Evolutionary conservation across 192 early-diverging fungal species (phyloP).

Genomic region (Helicostylum pulchrum): DNA sequence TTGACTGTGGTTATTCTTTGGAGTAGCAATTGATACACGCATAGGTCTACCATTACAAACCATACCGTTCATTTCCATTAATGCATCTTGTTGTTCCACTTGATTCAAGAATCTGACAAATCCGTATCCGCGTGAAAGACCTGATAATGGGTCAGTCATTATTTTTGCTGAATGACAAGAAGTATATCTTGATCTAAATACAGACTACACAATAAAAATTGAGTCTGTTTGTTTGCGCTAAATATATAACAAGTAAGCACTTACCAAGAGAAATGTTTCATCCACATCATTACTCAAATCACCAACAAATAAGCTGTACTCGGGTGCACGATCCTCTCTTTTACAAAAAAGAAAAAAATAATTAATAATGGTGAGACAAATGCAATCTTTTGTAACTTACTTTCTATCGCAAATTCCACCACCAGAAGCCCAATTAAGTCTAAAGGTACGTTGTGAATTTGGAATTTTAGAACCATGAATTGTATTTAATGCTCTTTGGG

Average conservation of each 20-base stretch:
- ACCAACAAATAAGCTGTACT: conserved; percentile 95
- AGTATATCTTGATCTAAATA: conserved; percentile 75
- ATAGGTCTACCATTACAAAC: conserved; percentile 81
- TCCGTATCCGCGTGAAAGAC: conserved; percentile 85
- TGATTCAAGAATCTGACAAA: conserved; percentile 93
- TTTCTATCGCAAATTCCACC: conserved; percentile 59
- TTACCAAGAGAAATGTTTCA: conserved; percentile 77
- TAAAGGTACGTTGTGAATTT: conserved; percentile 75
- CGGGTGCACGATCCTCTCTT: conserved; percentile 65
- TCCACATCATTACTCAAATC: conserved; percentile 89
- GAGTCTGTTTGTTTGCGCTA: conserved; percentile 9
- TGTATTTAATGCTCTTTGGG: conserved; percentile 65
- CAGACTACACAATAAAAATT: conserved; percentile 1
- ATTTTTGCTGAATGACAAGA: conserved; percentile 92
- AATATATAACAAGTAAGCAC: background rate
- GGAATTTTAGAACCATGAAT: conserved; percentile 85
- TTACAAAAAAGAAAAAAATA: too few species aligned
- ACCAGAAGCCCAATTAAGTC: conserved; percentile 96
- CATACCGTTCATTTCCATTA: conserved; percentile 88
- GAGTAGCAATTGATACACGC: conserved; percentile 86
- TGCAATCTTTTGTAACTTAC: conserved; percentile 34
- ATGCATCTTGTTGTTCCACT: conserved; percentile 82
- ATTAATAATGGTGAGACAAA: background rate
- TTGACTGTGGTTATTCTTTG: conserved; percentile 70
- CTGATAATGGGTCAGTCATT: conserved; percentile 83